phyloP scores from a whole-genome alignment of 108 stramenopile genomes.

The Pseudonitzschia delicatissima region DNA sequence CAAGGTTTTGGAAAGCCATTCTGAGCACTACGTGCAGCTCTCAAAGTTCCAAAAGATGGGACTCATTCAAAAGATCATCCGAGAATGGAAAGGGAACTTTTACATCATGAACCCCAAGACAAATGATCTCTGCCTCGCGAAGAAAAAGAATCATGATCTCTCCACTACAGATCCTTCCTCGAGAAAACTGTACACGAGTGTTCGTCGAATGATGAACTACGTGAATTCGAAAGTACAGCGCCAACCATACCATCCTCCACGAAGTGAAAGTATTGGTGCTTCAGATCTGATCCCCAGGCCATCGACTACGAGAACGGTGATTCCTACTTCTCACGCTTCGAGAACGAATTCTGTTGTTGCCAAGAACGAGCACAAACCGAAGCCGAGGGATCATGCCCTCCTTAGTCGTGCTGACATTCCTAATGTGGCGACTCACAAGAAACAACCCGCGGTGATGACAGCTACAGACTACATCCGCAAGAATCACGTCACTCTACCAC shows the following conservation, averaged over 20 bases:
- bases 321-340: neutral
- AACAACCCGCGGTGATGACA: neutral
- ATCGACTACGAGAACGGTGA: neutral
- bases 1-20: slow-evolving; percentile 8
- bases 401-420: neutral
- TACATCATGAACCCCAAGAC: slow-evolving; percentile 15
- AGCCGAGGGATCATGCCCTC: neutral
- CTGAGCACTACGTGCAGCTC: slow-evolving; percentile 16
- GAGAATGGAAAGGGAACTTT: slow-evolving; percentile 20
- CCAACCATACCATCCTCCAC: neutral
- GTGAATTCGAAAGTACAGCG: slow-evolving; percentile 11
- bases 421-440: neutral
- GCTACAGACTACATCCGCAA: neutral
- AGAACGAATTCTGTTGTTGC: neutral
- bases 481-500: neutral
- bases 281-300: neutral
- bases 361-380: neutral
- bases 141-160: slow-evolving; percentile 3
- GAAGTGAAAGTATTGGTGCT: neutral
- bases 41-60: slow-evolving; percentile 29
- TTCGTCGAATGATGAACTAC: slow-evolving; percentile 27
- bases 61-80: slow-evolving; percentile 16
- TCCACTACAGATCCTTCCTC: slow-evolving; percentile 17
- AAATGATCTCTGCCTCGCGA: slow-evolving; percentile 8
- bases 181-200: slow-evolving; percentile 21